Evolutionary conservation across 306 rosid genomes (phyloP).

Genomic region (Quercus dentata): DNA sequence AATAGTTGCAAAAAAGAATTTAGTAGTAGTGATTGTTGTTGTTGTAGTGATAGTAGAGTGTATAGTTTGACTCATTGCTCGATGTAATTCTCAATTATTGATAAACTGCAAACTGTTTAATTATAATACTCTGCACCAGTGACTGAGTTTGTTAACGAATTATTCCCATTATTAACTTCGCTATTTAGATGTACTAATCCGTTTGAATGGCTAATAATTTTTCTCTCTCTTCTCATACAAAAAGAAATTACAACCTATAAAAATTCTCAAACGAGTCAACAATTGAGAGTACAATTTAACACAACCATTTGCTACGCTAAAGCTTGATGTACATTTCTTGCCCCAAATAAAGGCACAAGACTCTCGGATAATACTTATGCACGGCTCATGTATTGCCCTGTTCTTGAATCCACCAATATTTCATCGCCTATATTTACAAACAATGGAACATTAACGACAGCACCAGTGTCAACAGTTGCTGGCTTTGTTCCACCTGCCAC

Average conservation of each 20-base stretch:
- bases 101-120: not conserved
- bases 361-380: constrained; percentile 41
- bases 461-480: constrained; percentile 90
- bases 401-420: constrained; percentile 81
- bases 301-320: constrained; percentile 20
- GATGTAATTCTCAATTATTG: constrained; percentile 2
- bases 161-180: too few relatives aligned
- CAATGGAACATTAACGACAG: constrained; percentile 79
- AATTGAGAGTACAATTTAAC: not conserved
- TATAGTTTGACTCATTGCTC: not conserved
- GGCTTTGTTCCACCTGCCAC: constrained; percentile 88
- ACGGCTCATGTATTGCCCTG: constrained; percentile 87
- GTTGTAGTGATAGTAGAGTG: too few relatives aligned
- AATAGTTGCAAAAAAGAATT: too few relatives aligned
- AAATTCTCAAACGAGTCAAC: constrained; percentile 1
- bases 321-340: constrained; percentile 20
- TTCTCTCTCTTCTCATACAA: not conserved
- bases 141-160: too few relatives aligned
- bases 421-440: constrained; percentile 75
- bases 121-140: not conserved
- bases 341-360: not conserved
- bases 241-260: not conserved
- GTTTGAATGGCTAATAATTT: not conserved
- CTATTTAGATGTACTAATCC: not conserved
- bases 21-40: too few relatives aligned